A percentile compares a stretch with the other conserved stretches of the same genome.
Evolutionary conservation across 805 yeast species (phyloP).

Genomic region (Yarrowia sp.): DNA sequence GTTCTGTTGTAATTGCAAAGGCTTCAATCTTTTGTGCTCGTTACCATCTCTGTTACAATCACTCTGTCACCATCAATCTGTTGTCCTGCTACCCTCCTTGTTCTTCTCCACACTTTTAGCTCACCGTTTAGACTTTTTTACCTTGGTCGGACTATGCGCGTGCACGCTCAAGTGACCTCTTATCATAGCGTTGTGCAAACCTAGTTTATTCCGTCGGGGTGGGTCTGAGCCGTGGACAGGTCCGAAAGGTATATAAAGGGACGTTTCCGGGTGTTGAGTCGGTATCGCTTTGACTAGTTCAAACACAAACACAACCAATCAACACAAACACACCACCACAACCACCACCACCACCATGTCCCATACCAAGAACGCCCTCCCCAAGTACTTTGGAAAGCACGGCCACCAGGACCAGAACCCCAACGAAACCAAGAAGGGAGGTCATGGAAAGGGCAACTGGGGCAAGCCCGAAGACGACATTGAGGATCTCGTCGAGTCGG

Average conservation of each 20-base stretch:
- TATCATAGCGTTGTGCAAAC: conserved; percentile 18
- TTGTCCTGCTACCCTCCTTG: too few relatives aligned
- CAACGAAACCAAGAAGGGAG: conserved; percentile 71
- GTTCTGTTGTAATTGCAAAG: too few relatives aligned
- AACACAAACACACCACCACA: not conserved
- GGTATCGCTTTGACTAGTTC: conserved; percentile 1
- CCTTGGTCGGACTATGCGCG: not conserved
- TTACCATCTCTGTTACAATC: too few relatives aligned
- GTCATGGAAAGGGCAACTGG: conserved; percentile 87
- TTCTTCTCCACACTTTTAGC: not conserved
- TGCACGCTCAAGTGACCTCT: conserved; percentile 26
- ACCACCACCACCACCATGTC: not conserved
- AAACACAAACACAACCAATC: not conserved
- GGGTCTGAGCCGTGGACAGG: not conserved
- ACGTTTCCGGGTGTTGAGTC: too few relatives aligned
- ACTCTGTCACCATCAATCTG: too few relatives aligned
- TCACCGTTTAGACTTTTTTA: too few relatives aligned
- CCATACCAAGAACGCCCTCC: conserved; percentile 31
- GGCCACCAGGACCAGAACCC: conserved; percentile 71
- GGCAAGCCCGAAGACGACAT: conserved; percentile 70
- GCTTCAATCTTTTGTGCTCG: too few relatives aligned
- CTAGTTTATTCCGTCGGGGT: not conserved
- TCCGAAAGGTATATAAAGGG: conserved; percentile 2
- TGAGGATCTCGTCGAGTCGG: conserved; percentile 56
- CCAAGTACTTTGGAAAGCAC: conserved; percentile 75